Evolutionary conservation across 2,329 filamentous ascomycete genomes (phyloP).

Genomic region (Verruconis gallopava): DNA sequence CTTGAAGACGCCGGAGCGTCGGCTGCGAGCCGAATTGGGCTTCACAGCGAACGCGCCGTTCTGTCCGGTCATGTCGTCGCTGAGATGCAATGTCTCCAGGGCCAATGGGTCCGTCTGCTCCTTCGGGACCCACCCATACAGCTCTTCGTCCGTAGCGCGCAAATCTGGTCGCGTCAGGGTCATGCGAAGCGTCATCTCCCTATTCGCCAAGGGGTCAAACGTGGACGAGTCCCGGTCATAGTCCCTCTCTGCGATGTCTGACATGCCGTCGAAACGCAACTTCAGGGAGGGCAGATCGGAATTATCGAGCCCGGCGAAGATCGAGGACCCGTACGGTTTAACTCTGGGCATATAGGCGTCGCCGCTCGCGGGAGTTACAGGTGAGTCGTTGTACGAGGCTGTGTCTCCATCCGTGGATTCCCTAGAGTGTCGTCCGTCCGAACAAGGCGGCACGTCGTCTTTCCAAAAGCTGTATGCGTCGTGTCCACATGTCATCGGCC

Average conservation of each 20-base stretch:
- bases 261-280: conserved; percentile 3
- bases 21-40: conserved; percentile 19
- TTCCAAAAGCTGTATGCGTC: conserved; percentile 45
- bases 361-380: conserved; percentile 25
- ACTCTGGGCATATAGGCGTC: neutral
- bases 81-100: conserved; percentile 39
- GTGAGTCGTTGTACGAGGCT: conserved; percentile 18
- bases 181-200: conserved; percentile 95
- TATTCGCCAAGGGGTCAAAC: conserved; percentile 41
- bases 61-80: conserved; percentile 33
- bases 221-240: neutral
- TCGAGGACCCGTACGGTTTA: conserved; percentile 7
- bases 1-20: conserved; percentile 18
- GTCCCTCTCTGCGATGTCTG: conserved; percentile 1
- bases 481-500: conserved; percentile 29
- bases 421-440: conserved; percentile 23
- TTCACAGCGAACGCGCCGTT: conserved; percentile 34
- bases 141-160: conserved; percentile 57
- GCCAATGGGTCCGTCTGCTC: conserved; percentile 39
- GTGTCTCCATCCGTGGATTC: conserved; percentile 11
- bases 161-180: conserved; percentile 84
- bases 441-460: conserved; percentile 40
- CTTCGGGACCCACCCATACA: conserved; percentile 52
- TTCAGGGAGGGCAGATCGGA: conserved; percentile 6
- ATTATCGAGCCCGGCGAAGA: conserved; percentile 5